These are phyloP conservation scores for Crithidia thermophila DNA, from an alignment of 208 protist species.

Conservation along the genomic window DNA sequence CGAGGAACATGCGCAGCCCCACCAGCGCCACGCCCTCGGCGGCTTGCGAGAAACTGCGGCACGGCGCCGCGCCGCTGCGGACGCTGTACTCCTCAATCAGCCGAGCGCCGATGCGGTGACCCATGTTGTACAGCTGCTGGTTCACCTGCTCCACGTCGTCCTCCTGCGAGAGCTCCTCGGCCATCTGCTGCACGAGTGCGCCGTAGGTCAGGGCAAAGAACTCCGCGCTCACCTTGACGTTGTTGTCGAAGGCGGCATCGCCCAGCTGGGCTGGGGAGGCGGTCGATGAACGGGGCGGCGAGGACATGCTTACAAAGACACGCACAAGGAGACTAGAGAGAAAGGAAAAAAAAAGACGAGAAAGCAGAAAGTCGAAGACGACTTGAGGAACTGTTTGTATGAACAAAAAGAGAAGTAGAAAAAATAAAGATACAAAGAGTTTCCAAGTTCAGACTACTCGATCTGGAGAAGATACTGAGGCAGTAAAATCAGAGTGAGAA, in stretches of 20 bases:
- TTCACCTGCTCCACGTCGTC: conserved; percentile 96
- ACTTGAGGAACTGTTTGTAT: too few species aligned
- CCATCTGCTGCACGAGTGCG: conserved; percentile 95
- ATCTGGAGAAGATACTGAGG: too few species aligned
- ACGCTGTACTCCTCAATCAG: conserved; percentile 98
- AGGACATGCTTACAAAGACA: conserved; percentile 7
- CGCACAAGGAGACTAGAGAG: not conserved
- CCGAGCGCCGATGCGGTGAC: conserved; percentile 96
- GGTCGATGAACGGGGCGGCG: conserved; percentile 4
- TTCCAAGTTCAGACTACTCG: too few species aligned
- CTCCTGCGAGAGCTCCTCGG: conserved; percentile 91
- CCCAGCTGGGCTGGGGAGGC: conserved; percentile 52
- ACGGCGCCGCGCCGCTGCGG: conserved; percentile 77
- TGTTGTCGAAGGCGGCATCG: conserved; percentile 68
- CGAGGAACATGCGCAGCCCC: conserved; percentile 97
- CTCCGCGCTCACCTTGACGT: conserved; percentile 93
- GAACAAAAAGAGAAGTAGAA: too few species aligned
- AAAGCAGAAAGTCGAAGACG: too few species aligned
- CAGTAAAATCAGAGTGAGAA: too few species aligned
- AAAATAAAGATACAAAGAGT: too few species aligned
- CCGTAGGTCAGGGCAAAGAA: conserved; percentile 98
- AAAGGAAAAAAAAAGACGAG: conserved; percentile 5
- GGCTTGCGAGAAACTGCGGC: conserved; percentile 93
- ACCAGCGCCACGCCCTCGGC: conserved; percentile 95
- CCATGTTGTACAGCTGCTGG: conserved; percentile 95